Evolutionary conservation across 2,329 filamentous ascomycete species (phyloP), one percentile per base, ranked within the genome.

Genomic region (Huntiella savannae): DNA sequence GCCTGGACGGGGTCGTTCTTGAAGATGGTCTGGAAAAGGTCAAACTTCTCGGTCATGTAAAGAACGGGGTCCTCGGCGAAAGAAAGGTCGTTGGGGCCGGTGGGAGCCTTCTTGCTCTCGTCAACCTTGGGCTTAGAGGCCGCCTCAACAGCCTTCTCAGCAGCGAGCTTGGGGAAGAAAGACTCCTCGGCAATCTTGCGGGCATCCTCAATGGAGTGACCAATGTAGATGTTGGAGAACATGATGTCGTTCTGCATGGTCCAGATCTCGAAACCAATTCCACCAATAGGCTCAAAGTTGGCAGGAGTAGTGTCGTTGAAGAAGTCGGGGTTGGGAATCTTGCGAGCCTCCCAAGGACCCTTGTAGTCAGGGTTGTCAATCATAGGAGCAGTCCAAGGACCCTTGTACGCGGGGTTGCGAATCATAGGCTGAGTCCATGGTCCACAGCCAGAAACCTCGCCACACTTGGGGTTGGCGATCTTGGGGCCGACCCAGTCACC

Each of bases 201-300:
- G 52, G 91, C 91, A 55, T 98, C 91, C 60, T 85, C 85, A 55
- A 91, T 63, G 15, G 88, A 96, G 77, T 98, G 91, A 53, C 91
- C 91, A 62, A 98, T 86, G 76, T 96, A 98, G 72, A 98, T 92
- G 79, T 98, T 98, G 77, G 96, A 85, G 58, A 98, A 96, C 58
- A 95, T 80, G 57, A 98, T 96, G 61, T 95, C 82, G 63, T 79
- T 93, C 69, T 95, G 88, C 91, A 98, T 98, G 58, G 91, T 96
- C 91, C 91, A 98, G 68, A 98, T 88, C 67, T 98, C 91, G 59
- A 96, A 96, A 57, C 91, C 91, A 67, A 96, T 87, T 69, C 85
- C 88, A 59, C 91, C 91, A 64, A 98, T 96, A 55, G 91, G 87
- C 73, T 98, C 91, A 59, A 98, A 83, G 76, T 94, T 91, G 63